Conservation (phyloP, 306 rosid species). For the Rosa persica region DNA sequence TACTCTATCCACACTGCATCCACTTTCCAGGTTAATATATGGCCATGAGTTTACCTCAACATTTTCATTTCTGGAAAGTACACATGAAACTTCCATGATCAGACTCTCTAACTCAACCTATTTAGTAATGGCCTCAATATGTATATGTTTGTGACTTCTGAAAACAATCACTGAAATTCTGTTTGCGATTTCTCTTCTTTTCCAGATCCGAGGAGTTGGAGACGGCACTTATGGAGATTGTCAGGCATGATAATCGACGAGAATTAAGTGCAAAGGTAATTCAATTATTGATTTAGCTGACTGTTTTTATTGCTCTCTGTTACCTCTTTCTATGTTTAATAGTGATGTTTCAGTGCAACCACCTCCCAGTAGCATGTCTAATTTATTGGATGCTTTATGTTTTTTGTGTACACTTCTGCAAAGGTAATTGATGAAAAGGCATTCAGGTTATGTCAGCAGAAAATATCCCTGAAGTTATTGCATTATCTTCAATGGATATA, state of each 20-base stretch:
- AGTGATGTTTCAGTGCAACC: constrained; percentile 10
- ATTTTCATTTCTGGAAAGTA: not conserved
- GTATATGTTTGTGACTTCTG: not conserved
- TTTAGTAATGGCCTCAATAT: not conserved
- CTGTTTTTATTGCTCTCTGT: constrained; percentile 19
- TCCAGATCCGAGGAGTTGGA: constrained; percentile 93
- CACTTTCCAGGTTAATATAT: constrained; percentile 13
- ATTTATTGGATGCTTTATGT: not conserved
- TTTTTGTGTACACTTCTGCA: not conserved
- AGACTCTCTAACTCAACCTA: not conserved
- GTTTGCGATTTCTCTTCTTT: constrained; percentile 29
- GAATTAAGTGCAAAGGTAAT: constrained; percentile 82
- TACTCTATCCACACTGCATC: constrained; percentile 18
- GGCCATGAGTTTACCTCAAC: constrained; percentile 12
- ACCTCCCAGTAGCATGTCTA: not conserved
- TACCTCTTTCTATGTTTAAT: constrained; percentile 13
- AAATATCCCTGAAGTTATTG: not conserved
- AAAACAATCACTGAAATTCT: constrained; percentile 26
- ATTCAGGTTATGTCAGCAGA: not conserved
- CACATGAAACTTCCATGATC: constrained; percentile 20
- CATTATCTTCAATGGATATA: not conserved
- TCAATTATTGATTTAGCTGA: constrained; percentile 30
- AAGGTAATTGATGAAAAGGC: not conserved
- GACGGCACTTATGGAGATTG: constrained; percentile 93
- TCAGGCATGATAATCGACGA: constrained; percentile 70